Percentiles rank a stretch among this genome's conserved stretches.
phyloP scores from a whole-genome alignment of 176 grass and related monocot genomes.

The maize (Zea mays) region Zm-B73-REFERENCE-NAM-5.0 NC_050096.1:307189001-307189500 shows the following conservation, averaged over 20 bases:
- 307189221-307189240: conserved; percentile 71
- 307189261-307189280: conserved; percentile 18
- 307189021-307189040: conserved; percentile 24
- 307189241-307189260: conserved; percentile 15
- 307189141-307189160: conserved; percentile 96
- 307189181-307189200: conserved; percentile 92
- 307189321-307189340: conserved; percentile 80
- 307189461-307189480: conserved; percentile 64
- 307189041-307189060: not conserved
- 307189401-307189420: conserved; percentile 91
- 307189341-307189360: conserved; percentile 93
- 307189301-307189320: conserved; percentile 57
- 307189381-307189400: conserved; percentile 88
- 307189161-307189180: conserved; percentile 91
- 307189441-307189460: conserved; percentile 93
- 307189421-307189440: conserved; percentile 97
- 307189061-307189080: conserved; percentile 71
- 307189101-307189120: conserved; percentile 67
- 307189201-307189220: conserved; percentile 69
- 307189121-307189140: conserved; percentile 89
- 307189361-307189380: conserved; percentile 90
- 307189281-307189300: not conserved
- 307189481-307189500: conserved; percentile 44
- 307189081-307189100: conserved; percentile 78
- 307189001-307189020: not conserved